Conservation (phyloP, 805 yeast species). For the Starmerella floris region DNA sequence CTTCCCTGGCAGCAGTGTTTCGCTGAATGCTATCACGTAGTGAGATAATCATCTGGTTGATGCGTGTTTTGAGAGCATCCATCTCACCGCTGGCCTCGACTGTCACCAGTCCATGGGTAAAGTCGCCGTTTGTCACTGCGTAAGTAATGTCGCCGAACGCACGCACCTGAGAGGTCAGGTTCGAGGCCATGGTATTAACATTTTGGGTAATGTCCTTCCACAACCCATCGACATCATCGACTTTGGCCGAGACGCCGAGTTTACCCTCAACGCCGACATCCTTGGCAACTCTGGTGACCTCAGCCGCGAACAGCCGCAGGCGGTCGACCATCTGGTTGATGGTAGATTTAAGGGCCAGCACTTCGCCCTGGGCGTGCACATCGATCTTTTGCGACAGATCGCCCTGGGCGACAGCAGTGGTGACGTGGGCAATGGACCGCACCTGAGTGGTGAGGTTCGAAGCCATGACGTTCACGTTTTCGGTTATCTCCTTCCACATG, state of each 20-base stretch:
- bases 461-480: constrained; percentile 81
- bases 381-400: constrained; percentile 73
- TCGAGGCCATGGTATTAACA: constrained; percentile 90
- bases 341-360: constrained; percentile 69
- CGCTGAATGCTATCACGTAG: constrained; percentile 80
- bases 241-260: constrained; percentile 84
- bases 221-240: constrained; percentile 75
- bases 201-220: constrained; percentile 88
- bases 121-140: constrained; percentile 89
- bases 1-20: constrained; percentile 86
- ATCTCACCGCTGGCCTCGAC: constrained; percentile 89
- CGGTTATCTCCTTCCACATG: constrained; percentile 73
- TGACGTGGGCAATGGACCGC: constrained; percentile 76
- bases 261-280: constrained; percentile 92
- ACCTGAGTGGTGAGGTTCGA: constrained; percentile 76
- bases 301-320: constrained; percentile 72
- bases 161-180: constrained; percentile 79
- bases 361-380: constrained; percentile 85
- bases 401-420: constrained; percentile 86
- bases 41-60: constrained; percentile 72
- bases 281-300: constrained; percentile 78
- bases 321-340: constrained; percentile 90
- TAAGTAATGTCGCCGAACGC: constrained; percentile 90
- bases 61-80: constrained; percentile 44
- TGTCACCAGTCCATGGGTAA: constrained; percentile 66